Conservation (phyloP, 768 basidiomycete species). For the Boletus patriciae region DNA sequence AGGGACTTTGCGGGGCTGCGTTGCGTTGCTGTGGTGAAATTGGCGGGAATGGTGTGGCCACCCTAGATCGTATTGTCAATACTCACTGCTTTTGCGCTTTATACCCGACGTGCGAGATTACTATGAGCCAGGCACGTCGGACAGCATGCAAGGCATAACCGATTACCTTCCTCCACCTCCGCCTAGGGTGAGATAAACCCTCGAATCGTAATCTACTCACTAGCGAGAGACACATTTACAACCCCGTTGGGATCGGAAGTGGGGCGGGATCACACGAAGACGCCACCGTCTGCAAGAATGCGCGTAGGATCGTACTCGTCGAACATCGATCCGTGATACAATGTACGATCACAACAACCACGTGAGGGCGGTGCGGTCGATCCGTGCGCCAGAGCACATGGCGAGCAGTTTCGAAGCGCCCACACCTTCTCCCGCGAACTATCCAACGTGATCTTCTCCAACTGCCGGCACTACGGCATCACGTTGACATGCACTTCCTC, state of each 20-base stretch:
- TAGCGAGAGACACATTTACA: constrained; percentile 42
- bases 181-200: constrained; percentile 33
- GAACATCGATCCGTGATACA: constrained; percentile 52
- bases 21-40: no score
- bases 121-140: constrained; percentile 36
- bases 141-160: constrained; percentile 38
- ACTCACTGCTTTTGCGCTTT: background rate
- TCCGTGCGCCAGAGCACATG: no score
- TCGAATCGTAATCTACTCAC: constrained; percentile 39
- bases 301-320: constrained; percentile 42
- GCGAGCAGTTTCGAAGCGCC: no score
- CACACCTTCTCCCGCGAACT: constrained; percentile 32
- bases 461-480: constrained; percentile 42
- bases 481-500: constrained; percentile 52
- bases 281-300: constrained; percentile 43
- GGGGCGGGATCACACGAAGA: constrained; percentile 9
- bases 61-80: constrained; percentile 36
- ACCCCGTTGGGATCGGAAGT: constrained; percentile 34
- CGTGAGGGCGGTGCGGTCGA: no score
- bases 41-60: constrained; percentile 50
- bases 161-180: constrained; percentile 48
- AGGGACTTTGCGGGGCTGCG: no score
- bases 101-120: constrained; percentile 17
- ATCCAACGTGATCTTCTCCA: constrained; percentile 33
- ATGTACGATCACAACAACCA: constrained; percentile 49